Percentiles rank a stretch among this genome's conserved stretches.
Conservation (phyloP, 73 alveolate genomes). For the Paramecium octaurelia region DNA sequence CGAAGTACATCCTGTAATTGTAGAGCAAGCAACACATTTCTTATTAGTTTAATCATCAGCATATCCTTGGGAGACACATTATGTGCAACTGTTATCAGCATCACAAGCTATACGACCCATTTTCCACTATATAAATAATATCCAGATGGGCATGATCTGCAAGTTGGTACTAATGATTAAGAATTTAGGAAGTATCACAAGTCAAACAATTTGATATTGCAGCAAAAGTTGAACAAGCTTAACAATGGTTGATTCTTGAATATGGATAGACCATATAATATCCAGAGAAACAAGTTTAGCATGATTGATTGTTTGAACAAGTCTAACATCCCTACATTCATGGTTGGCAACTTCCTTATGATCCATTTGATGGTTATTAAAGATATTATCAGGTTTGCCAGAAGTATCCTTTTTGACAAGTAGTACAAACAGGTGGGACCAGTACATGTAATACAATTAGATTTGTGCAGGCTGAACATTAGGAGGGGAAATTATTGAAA, state of each 20-base stretch:
- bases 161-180: background rate
- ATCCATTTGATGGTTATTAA: background rate
- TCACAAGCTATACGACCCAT: background rate
- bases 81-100: background rate
- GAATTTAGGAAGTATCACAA: background rate
- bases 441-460: background rate
- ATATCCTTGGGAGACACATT: background rate
- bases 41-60: background rate
- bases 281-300: background rate
- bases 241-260: background rate
- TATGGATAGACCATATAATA: background rate
- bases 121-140: background rate
- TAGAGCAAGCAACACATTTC: background rate
- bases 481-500: background rate
- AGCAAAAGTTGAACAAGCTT: background rate
- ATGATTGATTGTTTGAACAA: background rate
- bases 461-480: background rate
- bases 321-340: background rate
- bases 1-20: background rate
- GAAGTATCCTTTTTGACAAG: background rate
- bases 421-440: background rate
- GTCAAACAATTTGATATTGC: background rate
- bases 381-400: background rate
- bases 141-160: background rate
- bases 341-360: conserved; percentile 4